These are phyloP conservation scores for Polytrichum commune DNA, from an alignment of 225 moss, liverwort and hornwort species.

Conservation along the genomic window DNA sequence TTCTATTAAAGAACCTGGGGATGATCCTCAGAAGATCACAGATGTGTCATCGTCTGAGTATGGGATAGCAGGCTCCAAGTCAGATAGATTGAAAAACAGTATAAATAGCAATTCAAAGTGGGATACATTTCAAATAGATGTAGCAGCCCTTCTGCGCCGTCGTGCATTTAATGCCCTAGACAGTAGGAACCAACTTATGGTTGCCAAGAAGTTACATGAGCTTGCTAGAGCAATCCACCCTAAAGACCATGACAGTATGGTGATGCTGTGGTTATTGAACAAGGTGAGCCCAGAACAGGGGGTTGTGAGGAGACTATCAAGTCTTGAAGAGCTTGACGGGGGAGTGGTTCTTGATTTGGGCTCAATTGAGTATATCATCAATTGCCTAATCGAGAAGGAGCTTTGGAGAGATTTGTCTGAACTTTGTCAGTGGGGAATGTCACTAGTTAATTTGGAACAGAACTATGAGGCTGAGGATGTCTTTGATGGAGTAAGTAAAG, in stretches of 20 bases:
- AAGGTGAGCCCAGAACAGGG: constrained; percentile 42
- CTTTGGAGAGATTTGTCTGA: constrained; percentile 65
- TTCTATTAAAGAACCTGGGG: constrained; percentile 4
- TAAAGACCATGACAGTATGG: constrained; percentile 58
- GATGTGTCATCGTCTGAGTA: constrained; percentile 2
- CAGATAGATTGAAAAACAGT: constrained; percentile 22
- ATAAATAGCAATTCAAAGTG: constrained; percentile 15
- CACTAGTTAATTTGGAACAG: constrained; percentile 44
- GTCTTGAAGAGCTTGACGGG: constrained; percentile 24
- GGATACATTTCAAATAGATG: constrained; percentile 42
- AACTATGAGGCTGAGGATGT: constrained; percentile 12
- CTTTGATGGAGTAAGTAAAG: constrained; percentile 26
- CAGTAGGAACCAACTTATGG: constrained; percentile 43
- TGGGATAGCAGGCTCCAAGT: constrained; percentile 15
- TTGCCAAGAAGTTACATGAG: constrained; percentile 69
- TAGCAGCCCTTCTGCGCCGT: constrained; percentile 61
- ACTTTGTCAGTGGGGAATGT: constrained; percentile 76
- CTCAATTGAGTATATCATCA: constrained; percentile 64
- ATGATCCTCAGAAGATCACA: background rate
- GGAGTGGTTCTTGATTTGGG: constrained; percentile 44
- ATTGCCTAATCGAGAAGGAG: constrained; percentile 77
- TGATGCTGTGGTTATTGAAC: constrained; percentile 94
- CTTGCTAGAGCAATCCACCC: constrained; percentile 48
- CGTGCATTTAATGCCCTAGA: constrained; percentile 76
- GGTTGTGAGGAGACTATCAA: constrained; percentile 20